Evolutionary conservation across 2,329 filamentous ascomycete species (phyloP), one percentile per base, ranked within the genome.

Genomic region (Sphaerulina populicola): DNA sequence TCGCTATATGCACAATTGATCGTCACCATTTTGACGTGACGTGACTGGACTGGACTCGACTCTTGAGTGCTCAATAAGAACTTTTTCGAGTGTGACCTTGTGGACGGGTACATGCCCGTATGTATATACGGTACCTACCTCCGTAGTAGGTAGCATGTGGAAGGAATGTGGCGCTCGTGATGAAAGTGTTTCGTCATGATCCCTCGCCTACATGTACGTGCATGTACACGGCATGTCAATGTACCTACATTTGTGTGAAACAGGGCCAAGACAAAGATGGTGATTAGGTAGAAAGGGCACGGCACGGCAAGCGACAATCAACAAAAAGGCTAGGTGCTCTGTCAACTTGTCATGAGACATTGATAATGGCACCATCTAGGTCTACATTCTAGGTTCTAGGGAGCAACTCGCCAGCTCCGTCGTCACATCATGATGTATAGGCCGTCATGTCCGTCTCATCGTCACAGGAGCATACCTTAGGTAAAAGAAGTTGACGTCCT

Each of bases 1-100:
- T 68, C 61, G n/a, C 71, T 73, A 58, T 71, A 70, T 21, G 72
- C 67, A 57, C 68, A 60, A 62, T 72, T 60, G 57, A 74, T 54
- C 43, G 52, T 60, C 6, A 68, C 64, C 70, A 72, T 72, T 51
- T 61, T 68, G 11, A 11, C 12, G 30, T 9, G 8, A 33, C 8
- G 30, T 33, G 30, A 12, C 2, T 33, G 2, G 30, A 18, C 30
- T 33, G 30, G 30, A 18, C 18, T 33, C 2, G 30, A 9, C 11
- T 12, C 11, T 12, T 33, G 30, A 33, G 30, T 33, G 30, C 11
- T 33, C 11, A 18, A 18, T 18, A 18, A 18, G 18, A 9, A 12
- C 30, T 33, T 9, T 33, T 8, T 33, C 30, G n/a, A n/a, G n/a
- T n/a, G n/a, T n/a, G n/a, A n/a, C n/a, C 18, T 18, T 2, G 18